Percentiles rank a stretch among this genome's conserved stretches.
Conservation (phyloP, 352 stramenopile genomes). For the Peronospora farinosa region DNA sequence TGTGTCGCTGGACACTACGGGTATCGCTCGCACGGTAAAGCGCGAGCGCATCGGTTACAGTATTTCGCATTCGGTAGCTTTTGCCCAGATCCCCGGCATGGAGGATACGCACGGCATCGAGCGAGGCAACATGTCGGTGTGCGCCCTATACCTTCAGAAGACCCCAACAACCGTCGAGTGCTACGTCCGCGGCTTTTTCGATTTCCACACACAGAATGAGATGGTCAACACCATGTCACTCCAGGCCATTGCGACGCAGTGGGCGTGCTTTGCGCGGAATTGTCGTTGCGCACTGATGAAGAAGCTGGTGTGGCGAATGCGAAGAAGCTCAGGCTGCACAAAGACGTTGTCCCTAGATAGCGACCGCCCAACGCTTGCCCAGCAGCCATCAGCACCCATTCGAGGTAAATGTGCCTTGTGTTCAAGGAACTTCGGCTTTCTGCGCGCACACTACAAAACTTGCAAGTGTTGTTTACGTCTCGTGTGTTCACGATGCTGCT, state of each 20-base stretch:
- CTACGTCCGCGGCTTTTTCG: slow-evolving; percentile 46
- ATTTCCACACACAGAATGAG: slow-evolving; percentile 37
- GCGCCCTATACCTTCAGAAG: slow-evolving; percentile 41
- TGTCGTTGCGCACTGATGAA: slow-evolving; percentile 40
- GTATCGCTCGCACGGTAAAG: slow-evolving; percentile 29
- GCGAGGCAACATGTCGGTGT: slow-evolving; percentile 47
- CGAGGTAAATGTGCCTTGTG: slow-evolving; percentile 23
- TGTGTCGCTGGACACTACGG: slow-evolving; percentile 43
- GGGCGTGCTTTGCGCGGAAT: slow-evolving; percentile 30
- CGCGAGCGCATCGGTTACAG: slow-evolving; percentile 42
- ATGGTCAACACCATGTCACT: slow-evolving; percentile 39
- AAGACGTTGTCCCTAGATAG: slow-evolving; percentile 8
- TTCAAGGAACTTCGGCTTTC: slow-evolving; percentile 29
- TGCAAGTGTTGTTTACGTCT: slow-evolving; percentile 31
- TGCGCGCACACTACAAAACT: slow-evolving; percentile 24
- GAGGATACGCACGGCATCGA: slow-evolving; percentile 32
- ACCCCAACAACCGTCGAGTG: slow-evolving; percentile 39
- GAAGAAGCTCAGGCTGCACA: slow-evolving; percentile 22
- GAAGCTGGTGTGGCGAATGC: slow-evolving; percentile 46
- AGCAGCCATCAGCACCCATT: slow-evolving; percentile 10
- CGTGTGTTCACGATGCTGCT: slow-evolving; percentile 30
- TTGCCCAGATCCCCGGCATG: slow-evolving; percentile 36
- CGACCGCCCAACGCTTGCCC: slow-evolving; percentile 6
- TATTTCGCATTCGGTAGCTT: slow-evolving; percentile 52
- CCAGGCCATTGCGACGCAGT: slow-evolving; percentile 31